phyloP scores from a whole-genome alignment of 2,329 filamentous ascomycete species.

The Graphilbum ipis-grandicollis region DNA sequence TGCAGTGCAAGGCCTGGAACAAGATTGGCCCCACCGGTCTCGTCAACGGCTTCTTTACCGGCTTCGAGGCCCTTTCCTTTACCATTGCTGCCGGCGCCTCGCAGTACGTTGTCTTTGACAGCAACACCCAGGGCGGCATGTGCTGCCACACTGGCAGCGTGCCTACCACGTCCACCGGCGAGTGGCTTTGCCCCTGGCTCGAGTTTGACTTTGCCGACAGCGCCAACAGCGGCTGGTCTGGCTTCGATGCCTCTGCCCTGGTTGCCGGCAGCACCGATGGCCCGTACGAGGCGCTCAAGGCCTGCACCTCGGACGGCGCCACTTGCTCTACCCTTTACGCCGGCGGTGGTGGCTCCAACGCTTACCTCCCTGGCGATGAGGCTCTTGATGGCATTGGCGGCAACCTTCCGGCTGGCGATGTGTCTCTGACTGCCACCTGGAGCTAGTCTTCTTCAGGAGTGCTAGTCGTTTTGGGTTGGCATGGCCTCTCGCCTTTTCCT shows the following conservation, averaged over 20 bases:
- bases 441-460: too few species aligned
- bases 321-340: conserved; percentile 16
- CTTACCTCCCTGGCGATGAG: conserved; percentile 18
- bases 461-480: too few species aligned
- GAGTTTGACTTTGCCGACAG: conserved; percentile 30
- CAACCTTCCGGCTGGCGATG: conserved; percentile 14
- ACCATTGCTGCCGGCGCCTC: conserved; percentile 18
- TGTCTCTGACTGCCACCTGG: conserved; percentile 9
- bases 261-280: conserved; percentile 21
- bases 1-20: conserved; percentile 28
- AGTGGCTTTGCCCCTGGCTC: conserved; percentile 27
- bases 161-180: conserved; percentile 19
- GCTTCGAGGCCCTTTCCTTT: conserved; percentile 23
- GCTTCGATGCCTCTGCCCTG: conserved; percentile 32
- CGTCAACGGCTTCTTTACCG: conserved; percentile 30
- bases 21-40: conserved; percentile 28
- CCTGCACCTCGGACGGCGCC: conserved; percentile 19
- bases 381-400: conserved; percentile 17
- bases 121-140: conserved; percentile 30
- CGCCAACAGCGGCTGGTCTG: conserved; percentile 30
- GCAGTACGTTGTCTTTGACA: conserved; percentile 25
- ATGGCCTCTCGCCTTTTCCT: not conserved
- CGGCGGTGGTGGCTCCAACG: conserved; percentile 15
- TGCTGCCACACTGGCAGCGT: conserved; percentile 21
- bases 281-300: conserved; percentile 18